Evolutionary conservation across 83 land plant genomes (phyloP).

Genomic region (Thuja plicata): DNA sequence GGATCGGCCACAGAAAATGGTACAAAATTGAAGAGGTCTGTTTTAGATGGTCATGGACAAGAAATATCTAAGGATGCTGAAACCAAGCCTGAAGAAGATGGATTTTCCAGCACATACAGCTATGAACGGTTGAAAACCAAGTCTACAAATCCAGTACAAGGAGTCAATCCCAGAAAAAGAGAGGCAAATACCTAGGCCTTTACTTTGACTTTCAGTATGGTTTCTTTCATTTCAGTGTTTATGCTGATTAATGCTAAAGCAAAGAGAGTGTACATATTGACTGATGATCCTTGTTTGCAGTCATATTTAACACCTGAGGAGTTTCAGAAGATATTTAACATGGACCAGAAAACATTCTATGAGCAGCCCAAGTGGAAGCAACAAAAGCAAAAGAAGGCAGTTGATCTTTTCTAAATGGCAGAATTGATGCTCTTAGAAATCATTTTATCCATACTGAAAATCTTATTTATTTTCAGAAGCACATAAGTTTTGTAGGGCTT

Average conservation of each 20-base stretch:
- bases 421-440: background rate
- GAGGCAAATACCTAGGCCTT: slow-evolving; percentile 29
- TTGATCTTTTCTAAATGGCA: slow-evolving; percentile 31
- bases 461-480: background rate
- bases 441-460: background rate
- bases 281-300: slow-evolving; percentile 23
- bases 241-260: slow-evolving; percentile 7
- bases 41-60: slow-evolving; percentile 7
- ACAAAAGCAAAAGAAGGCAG: slow-evolving; percentile 29
- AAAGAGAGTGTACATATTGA: background rate
- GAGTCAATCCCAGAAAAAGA: slow-evolving; percentile 35
- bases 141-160: slow-evolving; percentile 35
- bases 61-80: slow-evolving; percentile 24
- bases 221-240: background rate
- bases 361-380: slow-evolving; percentile 62
- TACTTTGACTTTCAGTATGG: slow-evolving; percentile 4
- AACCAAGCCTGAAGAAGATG: slow-evolving; percentile 16
- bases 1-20: slow-evolving; percentile 16
- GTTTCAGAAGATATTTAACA: slow-evolving; percentile 44
- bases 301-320: slow-evolving; percentile 45
- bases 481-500: background rate
- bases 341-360: slow-evolving; percentile 39
- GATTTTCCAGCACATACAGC: slow-evolving; percentile 14
- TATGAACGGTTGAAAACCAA: slow-evolving; percentile 43
- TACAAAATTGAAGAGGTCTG: slow-evolving; percentile 18